These are phyloP conservation scores for Salix suchowensis DNA, from an alignment of 345 rosid genomes.

Conservation along the genomic window DNA sequence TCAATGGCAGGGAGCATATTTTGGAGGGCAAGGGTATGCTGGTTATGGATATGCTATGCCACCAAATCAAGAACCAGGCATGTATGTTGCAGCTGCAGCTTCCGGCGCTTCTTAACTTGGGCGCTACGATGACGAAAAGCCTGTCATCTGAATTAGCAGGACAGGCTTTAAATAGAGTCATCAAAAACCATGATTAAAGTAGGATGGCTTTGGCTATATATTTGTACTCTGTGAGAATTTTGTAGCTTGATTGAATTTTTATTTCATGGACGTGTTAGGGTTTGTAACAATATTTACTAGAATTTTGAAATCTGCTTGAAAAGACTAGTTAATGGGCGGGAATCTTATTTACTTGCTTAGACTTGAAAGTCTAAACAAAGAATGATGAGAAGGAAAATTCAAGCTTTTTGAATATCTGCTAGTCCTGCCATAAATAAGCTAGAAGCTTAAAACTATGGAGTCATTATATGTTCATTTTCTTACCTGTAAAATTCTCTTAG, in stretches of 20 bases:
- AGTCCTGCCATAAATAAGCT: not conserved
- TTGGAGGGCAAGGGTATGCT: conserved; percentile 60
- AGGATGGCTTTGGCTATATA: conserved; percentile 22
- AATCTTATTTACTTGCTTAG: conserved; percentile 1
- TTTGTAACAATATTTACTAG: conserved; percentile 17
- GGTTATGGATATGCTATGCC: conserved; percentile 52
- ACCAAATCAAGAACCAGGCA: conserved; percentile 45
- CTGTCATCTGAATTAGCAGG: conserved; percentile 17
- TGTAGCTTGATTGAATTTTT: conserved; percentile 36
- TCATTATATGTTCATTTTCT: not conserved
- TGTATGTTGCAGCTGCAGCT: conserved; percentile 55
- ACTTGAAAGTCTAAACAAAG: not conserved
- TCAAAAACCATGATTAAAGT: conserved; percentile 13
- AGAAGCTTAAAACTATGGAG: not conserved
- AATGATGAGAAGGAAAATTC: conserved; percentile 7
- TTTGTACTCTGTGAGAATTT: conserved; percentile 31
- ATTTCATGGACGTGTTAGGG: conserved; percentile 20
- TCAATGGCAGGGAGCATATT: conserved; percentile 75
- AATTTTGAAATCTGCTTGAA: conserved; percentile 21
- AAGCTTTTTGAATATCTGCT: not conserved
- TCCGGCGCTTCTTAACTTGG: conserved; percentile 56
- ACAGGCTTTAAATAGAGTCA: conserved; percentile 8
- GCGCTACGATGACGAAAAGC: conserved; percentile 3
- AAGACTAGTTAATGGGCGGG: conserved; percentile 10
- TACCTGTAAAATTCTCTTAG: not conserved